Conservation (phyloP, 176 grass and related monocot genomes). For the Lolium perenne region DNA sequence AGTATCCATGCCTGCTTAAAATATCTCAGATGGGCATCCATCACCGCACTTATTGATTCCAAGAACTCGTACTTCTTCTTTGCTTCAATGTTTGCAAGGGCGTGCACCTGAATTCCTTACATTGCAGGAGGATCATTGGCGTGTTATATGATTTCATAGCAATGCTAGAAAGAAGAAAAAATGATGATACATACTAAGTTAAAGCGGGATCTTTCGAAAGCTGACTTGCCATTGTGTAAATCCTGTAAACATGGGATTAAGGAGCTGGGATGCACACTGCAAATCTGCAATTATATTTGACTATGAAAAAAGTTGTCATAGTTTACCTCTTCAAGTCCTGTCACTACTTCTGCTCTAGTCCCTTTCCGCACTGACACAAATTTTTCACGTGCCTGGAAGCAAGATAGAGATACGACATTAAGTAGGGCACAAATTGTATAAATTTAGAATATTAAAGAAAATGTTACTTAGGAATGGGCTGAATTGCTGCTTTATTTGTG, state of each 20-base stretch:
- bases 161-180: slow-evolving; percentile 24
- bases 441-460: slow-evolving; percentile 33
- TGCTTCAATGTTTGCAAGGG: slow-evolving; percentile 85
- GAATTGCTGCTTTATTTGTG: neutral
- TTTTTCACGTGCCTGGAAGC: slow-evolving; percentile 84
- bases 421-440: neutral
- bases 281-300: slow-evolving; percentile 35
- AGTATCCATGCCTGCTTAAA: slow-evolving; percentile 83
- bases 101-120: slow-evolving; percentile 87
- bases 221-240: slow-evolving; percentile 87
- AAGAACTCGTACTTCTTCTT: slow-evolving; percentile 98
- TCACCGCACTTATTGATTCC: slow-evolving; percentile 97
- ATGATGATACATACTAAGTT: slow-evolving; percentile 85
- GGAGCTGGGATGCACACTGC: slow-evolving; percentile 25
- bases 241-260: slow-evolving; percentile 67
- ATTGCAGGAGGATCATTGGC: slow-evolving; percentile 32
- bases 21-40: slow-evolving; percentile 99
- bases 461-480: slow-evolving; percentile 20
- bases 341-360: slow-evolving; percentile 75
- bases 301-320: neutral
- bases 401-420: slow-evolving; percentile 47
- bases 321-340: slow-evolving; percentile 86
- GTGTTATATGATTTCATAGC: slow-evolving; percentile 37
- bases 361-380: slow-evolving; percentile 93
- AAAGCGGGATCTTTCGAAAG: slow-evolving; percentile 91